These are phyloP conservation scores for Cornus suecica DNA, from an alignment of 148 eudicot species.

Conservation along the genomic window DNA sequence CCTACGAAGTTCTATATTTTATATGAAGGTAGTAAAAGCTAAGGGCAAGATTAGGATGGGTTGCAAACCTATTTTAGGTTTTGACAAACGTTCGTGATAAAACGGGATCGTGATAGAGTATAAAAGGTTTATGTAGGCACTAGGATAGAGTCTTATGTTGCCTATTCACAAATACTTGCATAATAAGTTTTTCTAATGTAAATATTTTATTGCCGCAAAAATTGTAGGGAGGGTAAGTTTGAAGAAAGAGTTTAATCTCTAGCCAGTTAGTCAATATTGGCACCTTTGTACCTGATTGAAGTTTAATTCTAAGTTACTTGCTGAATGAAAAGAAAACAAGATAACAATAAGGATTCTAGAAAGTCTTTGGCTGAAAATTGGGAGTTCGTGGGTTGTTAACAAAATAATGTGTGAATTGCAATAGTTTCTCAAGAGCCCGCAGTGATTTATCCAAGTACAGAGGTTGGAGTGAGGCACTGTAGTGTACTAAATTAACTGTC, in stretches of 20 bases:
- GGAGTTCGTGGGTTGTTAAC: not conserved
- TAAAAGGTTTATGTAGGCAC: not conserved
- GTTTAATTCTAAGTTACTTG: not conserved
- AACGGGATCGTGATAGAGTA: not conserved
- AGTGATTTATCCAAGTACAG: not conserved
- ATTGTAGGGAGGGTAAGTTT: too few species aligned
- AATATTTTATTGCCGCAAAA: not conserved
- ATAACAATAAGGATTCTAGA: not conserved
- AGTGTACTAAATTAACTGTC: not conserved
- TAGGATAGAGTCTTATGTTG: not conserved
- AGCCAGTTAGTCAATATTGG: not conserved
- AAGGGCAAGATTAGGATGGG: not conserved
- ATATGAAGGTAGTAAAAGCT: not conserved
- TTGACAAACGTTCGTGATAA: not conserved
- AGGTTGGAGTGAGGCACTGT: not conserved
- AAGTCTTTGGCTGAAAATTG: not conserved
- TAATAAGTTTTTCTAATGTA: not conserved
- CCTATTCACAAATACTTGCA: not conserved
- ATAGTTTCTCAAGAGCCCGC: not conserved
- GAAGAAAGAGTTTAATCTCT: too few species aligned
- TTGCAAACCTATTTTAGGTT: not conserved
- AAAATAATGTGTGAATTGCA: not conserved
- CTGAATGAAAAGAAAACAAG: not conserved
- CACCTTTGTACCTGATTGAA: not conserved
- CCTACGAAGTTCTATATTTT: too few species aligned